These are phyloP conservation scores for Sarcocystis neurona DNA, from an alignment of 169 alveolate species.

Conservation along the genomic window DNA sequence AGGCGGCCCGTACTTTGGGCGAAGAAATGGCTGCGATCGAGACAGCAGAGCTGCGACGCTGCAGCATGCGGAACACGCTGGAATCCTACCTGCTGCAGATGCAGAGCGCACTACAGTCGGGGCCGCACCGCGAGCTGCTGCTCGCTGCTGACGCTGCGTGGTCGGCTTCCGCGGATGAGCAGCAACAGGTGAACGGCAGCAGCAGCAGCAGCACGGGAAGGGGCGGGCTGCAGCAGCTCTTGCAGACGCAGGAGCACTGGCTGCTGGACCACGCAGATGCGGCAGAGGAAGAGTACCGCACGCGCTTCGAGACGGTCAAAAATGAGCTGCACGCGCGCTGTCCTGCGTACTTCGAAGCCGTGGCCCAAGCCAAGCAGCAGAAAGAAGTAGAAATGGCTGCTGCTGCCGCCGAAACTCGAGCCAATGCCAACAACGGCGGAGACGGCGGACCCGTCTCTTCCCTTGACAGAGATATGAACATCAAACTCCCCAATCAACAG, in stretches of 20 bases:
- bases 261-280: slow-evolving; percentile 19
- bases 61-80: neutral
- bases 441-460: too few relatives aligned
- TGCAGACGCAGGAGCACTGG: neutral
- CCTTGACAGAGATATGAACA: slow-evolving; percentile 22
- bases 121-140: neutral
- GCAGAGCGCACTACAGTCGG: neutral
- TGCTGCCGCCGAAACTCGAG: neutral
- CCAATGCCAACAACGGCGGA: neutral
- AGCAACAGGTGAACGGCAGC: too few relatives aligned
- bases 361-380: neutral
- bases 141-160: neutral
- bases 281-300: neutral
- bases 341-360: slow-evolving; percentile 6
- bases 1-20: too few relatives aligned
- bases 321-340: neutral
- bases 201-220: too few relatives aligned
- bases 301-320: neutral
- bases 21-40: neutral
- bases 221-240: neutral
- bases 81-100: slow-evolving; percentile 14
- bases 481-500: slow-evolving; percentile 13
- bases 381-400: neutral
- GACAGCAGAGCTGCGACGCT: slow-evolving; percentile 3
- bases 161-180: too few relatives aligned